Evolutionary conservation across 495 filamentous ascomycete genomes (phyloP).

Genomic region (Staphylotrichum longicolle): DNA sequence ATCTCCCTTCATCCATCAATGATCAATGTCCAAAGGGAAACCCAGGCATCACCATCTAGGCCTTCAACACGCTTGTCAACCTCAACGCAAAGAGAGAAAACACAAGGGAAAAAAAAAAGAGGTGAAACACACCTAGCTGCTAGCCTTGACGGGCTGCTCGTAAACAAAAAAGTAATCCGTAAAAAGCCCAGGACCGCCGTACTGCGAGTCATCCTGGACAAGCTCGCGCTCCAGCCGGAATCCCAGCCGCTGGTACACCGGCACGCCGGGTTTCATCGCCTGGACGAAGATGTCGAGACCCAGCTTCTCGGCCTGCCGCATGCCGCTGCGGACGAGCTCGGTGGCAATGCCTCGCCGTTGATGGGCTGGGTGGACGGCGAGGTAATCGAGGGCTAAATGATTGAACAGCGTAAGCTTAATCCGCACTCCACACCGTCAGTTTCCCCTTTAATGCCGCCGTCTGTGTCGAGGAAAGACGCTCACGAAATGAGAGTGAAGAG

Average conservation of each 20-base stretch:
- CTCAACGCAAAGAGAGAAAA: no score
- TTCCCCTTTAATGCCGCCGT: background rate
- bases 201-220: slow-evolving; percentile 35
- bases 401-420: background rate
- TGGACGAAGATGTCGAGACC: slow-evolving; percentile 32
- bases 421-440: background rate
- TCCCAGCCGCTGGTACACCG: slow-evolving; percentile 33
- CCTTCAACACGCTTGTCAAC: no score
- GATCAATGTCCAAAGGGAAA: no score
- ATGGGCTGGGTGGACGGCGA: slow-evolving; percentile 38
- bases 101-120: no score
- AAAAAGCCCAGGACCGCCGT: slow-evolving; percentile 28
- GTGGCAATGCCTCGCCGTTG: slow-evolving; percentile 34
- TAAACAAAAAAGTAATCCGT: slow-evolving; percentile 28
- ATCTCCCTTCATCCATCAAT: no score
- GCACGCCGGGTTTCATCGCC: slow-evolving; percentile 28
- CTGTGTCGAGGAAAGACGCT: no score
- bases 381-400: slow-evolving; percentile 29
- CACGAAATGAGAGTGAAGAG: background rate
- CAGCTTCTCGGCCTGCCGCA: slow-evolving; percentile 32
- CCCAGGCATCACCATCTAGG: no score
- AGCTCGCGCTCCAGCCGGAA: slow-evolving; percentile 29
- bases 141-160: background rate
- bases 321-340: slow-evolving; percentile 31
- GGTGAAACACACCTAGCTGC: no score